phyloP scores from a whole-genome alignment of 208 protist genomes.

The Naegleria lovaniensis region DNA sequence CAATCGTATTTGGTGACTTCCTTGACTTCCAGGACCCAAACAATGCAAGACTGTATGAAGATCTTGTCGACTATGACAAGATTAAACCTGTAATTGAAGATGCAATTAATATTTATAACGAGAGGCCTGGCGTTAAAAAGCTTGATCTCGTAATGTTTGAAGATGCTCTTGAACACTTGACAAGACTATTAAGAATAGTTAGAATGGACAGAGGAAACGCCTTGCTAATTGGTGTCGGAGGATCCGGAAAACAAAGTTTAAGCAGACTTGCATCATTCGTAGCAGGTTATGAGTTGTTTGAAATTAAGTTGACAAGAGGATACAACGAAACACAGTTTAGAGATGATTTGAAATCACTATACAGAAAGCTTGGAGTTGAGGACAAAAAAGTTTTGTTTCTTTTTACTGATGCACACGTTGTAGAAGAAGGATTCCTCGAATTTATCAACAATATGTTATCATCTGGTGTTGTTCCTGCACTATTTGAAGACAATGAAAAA shows the following conservation, averaged over 20 bases:
- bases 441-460: conserved; percentile 99
- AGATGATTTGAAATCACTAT: conserved; percentile 95
- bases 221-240: conserved; percentile 93
- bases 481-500: conserved; percentile 96
- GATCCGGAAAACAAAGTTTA: conserved; percentile 93
- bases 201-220: conserved; percentile 89
- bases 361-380: conserved; percentile 71
- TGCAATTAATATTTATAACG: conserved; percentile 85
- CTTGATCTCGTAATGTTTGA: conserved; percentile 98
- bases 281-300: conserved; percentile 86
- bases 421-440: conserved; percentile 95
- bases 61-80: conserved; percentile 71
- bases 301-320: conserved; percentile 90
- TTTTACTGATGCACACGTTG: conserved; percentile 96
- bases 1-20: conserved; percentile 92
- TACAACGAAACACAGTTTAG: conserved; percentile 94
- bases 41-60: conserved; percentile 77
- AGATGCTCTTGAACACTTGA: conserved; percentile 93
- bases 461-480: conserved; percentile 92
- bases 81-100: conserved; percentile 75
- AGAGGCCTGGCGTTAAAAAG: conserved; percentile 65
- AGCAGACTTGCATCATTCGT: conserved; percentile 81
- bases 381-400: conserved; percentile 92
- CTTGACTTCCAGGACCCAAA: conserved; percentile 70
- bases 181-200: conserved; percentile 90